Evolutionary conservation across 2,329 filamentous ascomycete genomes (phyloP), one percentile per base, ranked within the genome.

Genomic region (Aspergillus novofumigatus): DNA sequence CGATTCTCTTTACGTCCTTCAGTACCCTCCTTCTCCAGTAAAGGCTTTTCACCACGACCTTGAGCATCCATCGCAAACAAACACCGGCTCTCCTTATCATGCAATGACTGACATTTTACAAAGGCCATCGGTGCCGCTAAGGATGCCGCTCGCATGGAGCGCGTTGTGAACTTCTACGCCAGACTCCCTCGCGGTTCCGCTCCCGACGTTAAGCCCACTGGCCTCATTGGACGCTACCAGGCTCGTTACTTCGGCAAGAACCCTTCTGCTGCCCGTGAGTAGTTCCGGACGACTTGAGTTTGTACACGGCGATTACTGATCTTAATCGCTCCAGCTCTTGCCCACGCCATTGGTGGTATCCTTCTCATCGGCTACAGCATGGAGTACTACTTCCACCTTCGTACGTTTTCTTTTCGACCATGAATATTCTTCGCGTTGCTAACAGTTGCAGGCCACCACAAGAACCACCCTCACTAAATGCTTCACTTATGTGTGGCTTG

Each of bases 341-440:
- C 96, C 70, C 94, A 99, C 79, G 83, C 86, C 69, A 88, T 99
- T 70, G 87, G 84, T 68, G 82, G 86, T 74, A 80, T 99, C 62
- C 80, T 96, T 65, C 78, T 86, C 65, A 75, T 97, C 68, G 93
- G 94, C 72, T 99, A 99, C 80, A 90, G 89, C 70, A 91, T 97
- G 82, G 92, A 96, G 83, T 99, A 99, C 88, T 97, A 99, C 86
- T 97, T 96, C 90, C 95, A 99, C 81, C 85, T 99, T 73, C 91
- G 94, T 99, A 87, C 79, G 91, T 86, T 29, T 48, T 25, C 49
- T 45, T 17, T 11, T 55, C 56, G 44, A 44, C 42, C 28, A n/a
- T 42, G 45, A 3, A 20, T 29, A 50, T 50, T 20, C 29, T 14
- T 42, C 45, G 20, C 32, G 53, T 41, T 53, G 49, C 58, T 61